Evolutionary conservation across 1,284 basidiomycete genomes (phyloP).

Genomic region (Naganishia albida): DNA sequence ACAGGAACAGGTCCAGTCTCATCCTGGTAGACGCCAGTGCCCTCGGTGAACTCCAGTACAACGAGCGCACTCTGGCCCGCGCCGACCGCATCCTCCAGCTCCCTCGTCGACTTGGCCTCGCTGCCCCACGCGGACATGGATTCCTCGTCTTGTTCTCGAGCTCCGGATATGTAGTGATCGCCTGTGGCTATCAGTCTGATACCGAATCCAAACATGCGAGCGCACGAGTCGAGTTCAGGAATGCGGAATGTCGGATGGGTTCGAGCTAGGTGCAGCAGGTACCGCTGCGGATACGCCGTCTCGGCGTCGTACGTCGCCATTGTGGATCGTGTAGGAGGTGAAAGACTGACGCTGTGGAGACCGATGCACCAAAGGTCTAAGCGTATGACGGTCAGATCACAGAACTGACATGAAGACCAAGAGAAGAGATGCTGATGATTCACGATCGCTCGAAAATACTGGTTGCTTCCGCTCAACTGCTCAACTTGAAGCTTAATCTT

Average conservation of each 20-base stretch:
- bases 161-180: constrained; percentile 21
- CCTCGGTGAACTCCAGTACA: constrained; percentile 26
- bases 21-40: constrained; percentile 13
- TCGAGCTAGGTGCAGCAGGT: constrained; percentile 27
- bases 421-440: constrained; percentile 3
- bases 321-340: neutral
- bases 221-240: constrained; percentile 65
- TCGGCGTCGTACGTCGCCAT: neutral
- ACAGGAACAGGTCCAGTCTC: constrained; percentile 44
- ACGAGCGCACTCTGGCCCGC: constrained; percentile 24
- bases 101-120: neutral
- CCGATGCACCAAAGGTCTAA: neutral
- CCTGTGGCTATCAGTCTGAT: constrained; percentile 47
- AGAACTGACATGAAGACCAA: neutral
- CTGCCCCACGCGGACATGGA: neutral
- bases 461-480: constrained; percentile 1
- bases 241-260: constrained; percentile 73
- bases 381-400: neutral
- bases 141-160: neutral
- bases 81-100: constrained; percentile 17
- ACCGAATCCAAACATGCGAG: constrained; percentile 45
- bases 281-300: constrained; percentile 2
- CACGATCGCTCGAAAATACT: constrained; percentile 8
- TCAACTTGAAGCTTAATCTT: no score
- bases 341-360: neutral